A percentile compares a stretch with the other conserved stretches of the same genome.
Conservation (phyloP, 768 basidiomycete genomes). For the Rhodosporidiobolus sp. region DNA sequence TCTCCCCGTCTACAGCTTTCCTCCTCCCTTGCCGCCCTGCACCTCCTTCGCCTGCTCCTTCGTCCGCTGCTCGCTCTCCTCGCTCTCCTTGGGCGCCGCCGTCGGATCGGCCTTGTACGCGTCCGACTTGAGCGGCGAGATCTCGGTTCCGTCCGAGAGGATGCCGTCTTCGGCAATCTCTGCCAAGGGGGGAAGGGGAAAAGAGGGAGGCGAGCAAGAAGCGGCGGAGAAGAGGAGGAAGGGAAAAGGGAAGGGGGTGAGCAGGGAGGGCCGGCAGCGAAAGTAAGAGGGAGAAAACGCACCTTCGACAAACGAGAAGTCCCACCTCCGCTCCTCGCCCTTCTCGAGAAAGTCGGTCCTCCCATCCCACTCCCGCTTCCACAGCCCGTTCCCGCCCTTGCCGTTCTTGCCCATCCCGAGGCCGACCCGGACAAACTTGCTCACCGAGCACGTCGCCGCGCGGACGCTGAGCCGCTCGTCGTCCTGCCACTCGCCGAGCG, state of each 20-base stretch:
- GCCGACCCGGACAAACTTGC: slow-evolving; percentile 24
- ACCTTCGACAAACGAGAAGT: slow-evolving; percentile 33
- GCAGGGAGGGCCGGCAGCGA: not conserved
- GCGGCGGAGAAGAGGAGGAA: not conserved
- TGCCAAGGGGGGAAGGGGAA: not conserved
- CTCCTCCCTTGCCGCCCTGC: no score
- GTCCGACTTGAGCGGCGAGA: slow-evolving; percentile 3
- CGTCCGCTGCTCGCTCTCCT: not conserved
- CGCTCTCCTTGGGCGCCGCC: no score
- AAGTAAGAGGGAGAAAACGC: not conserved
- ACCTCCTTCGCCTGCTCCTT: not conserved
- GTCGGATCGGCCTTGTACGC: slow-evolving; percentile 10
- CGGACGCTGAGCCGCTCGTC: slow-evolving; percentile 4
- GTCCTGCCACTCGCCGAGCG: slow-evolving; percentile 13
- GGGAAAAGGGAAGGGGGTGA: not conserved
- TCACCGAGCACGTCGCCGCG: slow-evolving; percentile 32
- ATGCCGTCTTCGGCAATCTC: slow-evolving; percentile 23
- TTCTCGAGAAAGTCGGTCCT: slow-evolving; percentile 21
- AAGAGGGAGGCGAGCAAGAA: no score
- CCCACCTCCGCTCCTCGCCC: slow-evolving; percentile 39
- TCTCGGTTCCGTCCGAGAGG: slow-evolving; percentile 16
- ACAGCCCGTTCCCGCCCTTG: not conserved
- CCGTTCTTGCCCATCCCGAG: not conserved
- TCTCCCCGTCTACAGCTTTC: no score
- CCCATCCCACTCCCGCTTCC: slow-evolving; percentile 30